phyloP scores from a whole-genome alignment of 2,329 filamentous ascomycete genomes.

The Penicillium brasilianum region DNA sequence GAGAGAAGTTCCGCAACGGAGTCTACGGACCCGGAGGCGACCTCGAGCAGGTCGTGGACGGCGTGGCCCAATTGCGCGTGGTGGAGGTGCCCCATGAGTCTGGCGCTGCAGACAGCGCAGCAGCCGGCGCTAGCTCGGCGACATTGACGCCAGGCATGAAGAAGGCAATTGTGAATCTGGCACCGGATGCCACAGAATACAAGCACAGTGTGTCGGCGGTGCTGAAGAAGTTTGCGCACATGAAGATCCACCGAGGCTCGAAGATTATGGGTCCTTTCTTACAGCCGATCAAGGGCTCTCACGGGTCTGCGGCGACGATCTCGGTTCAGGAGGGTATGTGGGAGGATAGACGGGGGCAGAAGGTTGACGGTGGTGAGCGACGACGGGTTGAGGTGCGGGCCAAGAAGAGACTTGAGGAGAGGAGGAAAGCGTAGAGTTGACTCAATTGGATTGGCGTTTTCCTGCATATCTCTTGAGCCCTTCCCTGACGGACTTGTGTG shows the following conservation, averaged over 20 bases:
- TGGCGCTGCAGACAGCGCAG: conserved; percentile 31
- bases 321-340: conserved; percentile 84
- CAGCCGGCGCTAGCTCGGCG: conserved; percentile 50
- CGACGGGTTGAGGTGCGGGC: conserved; percentile 83
- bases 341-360: conserved; percentile 84
- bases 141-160: conserved; percentile 60
- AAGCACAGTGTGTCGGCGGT: conserved; percentile 49
- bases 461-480: conserved; percentile 26
- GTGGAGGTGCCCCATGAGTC: conserved; percentile 58
- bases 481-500: conserved; percentile 18
- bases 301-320: conserved; percentile 67
- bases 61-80: conserved; percentile 62
- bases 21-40: conserved; percentile 83
- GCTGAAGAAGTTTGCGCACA: conserved; percentile 63
- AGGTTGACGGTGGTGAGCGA: conserved; percentile 96
- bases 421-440: conserved; percentile 61
- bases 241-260: conserved; percentile 70
- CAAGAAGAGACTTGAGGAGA: conserved; percentile 80
- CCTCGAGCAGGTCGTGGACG: conserved; percentile 71
- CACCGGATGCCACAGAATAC: conserved; percentile 61
- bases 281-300: conserved; percentile 66
- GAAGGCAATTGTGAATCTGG: conserved; percentile 65
- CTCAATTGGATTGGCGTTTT: conserved; percentile 19
- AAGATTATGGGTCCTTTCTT: conserved; percentile 78
- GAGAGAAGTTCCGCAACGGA: conserved; percentile 80